Percentiles rank a stretch among this genome's conserved stretches.
Evolutionary conservation across 306 rosid species (phyloP).

Genomic region (Sicyos baderoa): DNA sequence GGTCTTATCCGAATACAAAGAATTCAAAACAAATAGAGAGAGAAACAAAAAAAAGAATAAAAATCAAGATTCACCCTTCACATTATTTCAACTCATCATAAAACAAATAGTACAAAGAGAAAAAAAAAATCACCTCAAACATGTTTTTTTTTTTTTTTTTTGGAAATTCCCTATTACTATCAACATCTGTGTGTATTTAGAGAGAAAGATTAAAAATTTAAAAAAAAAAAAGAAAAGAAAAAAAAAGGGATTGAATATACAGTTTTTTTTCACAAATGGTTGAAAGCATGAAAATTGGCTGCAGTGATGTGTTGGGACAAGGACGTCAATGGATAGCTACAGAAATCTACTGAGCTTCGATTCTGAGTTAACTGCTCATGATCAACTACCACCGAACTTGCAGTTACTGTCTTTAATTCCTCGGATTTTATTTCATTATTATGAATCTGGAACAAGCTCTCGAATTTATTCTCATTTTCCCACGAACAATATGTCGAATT

Average conservation of each 20-base stretch:
- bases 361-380: conserved; percentile 27
- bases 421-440: conserved; percentile 50
- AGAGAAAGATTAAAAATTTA: no score
- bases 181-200: conserved; percentile 46
- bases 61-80: conserved; percentile 2
- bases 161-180: conserved; percentile 35
- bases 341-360: conserved; percentile 59
- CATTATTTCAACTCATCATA: conserved; percentile 5
- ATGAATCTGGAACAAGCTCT: conserved; percentile 50
- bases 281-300: conserved; percentile 70
- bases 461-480: conserved; percentile 59
- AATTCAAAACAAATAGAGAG: no score
- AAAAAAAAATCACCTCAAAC: no score
- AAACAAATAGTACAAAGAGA: conserved; percentile 9
- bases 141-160: no score
- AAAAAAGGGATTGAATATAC: conserved; percentile 26
- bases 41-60: background rate
- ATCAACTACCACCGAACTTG: conserved; percentile 56
- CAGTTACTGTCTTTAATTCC: conserved; percentile 35
- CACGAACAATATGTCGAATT: conserved; percentile 39
- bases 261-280: conserved; percentile 44
- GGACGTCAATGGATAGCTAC: conserved; percentile 69
- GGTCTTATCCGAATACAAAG: no score
- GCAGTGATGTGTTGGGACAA: conserved; percentile 67
- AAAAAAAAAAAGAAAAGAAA: background rate